Evolutionary conservation across 1,284 basidiomycete genomes (phyloP), one percentile per base, ranked within the genome.

Genomic region (Pseudozyma tsukubaensis): DNA sequence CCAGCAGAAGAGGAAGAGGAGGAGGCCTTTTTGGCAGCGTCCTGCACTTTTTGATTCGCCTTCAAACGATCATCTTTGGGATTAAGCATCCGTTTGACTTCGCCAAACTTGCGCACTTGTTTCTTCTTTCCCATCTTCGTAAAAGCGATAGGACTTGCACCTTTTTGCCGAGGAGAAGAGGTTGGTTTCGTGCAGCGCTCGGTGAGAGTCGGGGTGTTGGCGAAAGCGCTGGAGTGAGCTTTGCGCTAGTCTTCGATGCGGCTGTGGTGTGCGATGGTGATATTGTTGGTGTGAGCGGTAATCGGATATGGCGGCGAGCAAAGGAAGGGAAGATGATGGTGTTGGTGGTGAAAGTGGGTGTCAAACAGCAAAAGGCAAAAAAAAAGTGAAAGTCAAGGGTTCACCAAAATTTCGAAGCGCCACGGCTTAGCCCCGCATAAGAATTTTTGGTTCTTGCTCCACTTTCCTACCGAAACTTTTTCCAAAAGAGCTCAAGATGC

Each of bases 31-130:
- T 76, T 76, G n/a, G 75, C 79, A 2, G 74, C 67, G 77, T 82
- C 80, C 86, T 86, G 71, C 85, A 86, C 66, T 84, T 86, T 73
- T 37, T 84, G 84, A 71, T 88, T 88, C 21, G 87, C 93, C 79
- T 85, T 97, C 94, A 99, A 57, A 78, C 97, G 88, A 68, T 92
- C 92, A 85, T 99, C 97, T 79, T 92, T 94, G 0, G 97, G 95
- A 83, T 94, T 96, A 74, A 99, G 87, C 88, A 99, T 89, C 14
- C 96, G 92, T 86, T 99, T 99, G 49, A 97, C 94, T 8, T 91
- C 87, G 4, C 94, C 95, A 85, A 97, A 97, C 86, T 97, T 97
- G 85, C 94, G 89, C 1, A 94, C 95, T 85, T 94, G 94, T 85
- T 94, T 94, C 52, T 93, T 93, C 86, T 91, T 95, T n/a, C 91